These are phyloP conservation scores for Wickerhamomyces xylosicus DNA, from an alignment of 805 yeast species.

Conservation along the genomic window DNA sequence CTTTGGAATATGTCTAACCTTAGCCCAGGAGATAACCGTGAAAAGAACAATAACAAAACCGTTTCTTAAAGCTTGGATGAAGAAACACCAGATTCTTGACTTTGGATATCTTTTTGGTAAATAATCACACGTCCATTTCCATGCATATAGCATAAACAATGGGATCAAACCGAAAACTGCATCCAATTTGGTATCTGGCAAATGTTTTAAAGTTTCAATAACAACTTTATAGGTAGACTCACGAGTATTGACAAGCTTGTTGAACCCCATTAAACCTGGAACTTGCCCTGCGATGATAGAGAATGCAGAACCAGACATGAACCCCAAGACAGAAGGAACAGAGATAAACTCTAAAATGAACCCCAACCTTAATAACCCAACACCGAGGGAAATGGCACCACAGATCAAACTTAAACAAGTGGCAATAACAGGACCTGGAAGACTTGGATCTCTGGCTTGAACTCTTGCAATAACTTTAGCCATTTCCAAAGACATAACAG, in stretches of 20 bases:
- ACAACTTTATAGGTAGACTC: constrained; percentile 59
- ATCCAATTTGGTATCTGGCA: constrained; percentile 59
- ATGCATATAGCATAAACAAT: constrained; percentile 55
- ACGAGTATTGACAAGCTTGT: constrained; percentile 58
- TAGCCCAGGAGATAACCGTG: constrained; percentile 74
- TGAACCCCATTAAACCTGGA: constrained; percentile 76
- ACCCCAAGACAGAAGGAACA: constrained; percentile 86
- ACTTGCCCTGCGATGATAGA: constrained; percentile 77
- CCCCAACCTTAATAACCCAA: constrained; percentile 78
- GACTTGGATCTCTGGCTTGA: constrained; percentile 35
- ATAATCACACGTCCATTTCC: constrained; percentile 56
- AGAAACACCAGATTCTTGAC: constrained; percentile 46
- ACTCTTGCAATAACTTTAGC: constrained; percentile 68
- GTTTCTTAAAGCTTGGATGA: constrained; percentile 64
- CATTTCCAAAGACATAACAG: constrained; percentile 86
- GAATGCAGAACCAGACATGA: constrained; percentile 91
- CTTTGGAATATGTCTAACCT: constrained; percentile 41
- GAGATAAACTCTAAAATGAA: constrained; percentile 85
- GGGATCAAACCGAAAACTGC: constrained; percentile 86
- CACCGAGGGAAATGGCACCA: constrained; percentile 76
- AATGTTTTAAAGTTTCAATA: constrained; percentile 59
- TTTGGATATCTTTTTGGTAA: constrained; percentile 59
- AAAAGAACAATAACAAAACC: constrained; percentile 76
- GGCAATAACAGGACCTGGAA: constrained; percentile 64
- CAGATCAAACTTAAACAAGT: constrained; percentile 70